These are phyloP conservation scores for Babjeviella inositovora DNA, from an alignment of 805 yeast genomes.

Conservation along the genomic window DNA sequence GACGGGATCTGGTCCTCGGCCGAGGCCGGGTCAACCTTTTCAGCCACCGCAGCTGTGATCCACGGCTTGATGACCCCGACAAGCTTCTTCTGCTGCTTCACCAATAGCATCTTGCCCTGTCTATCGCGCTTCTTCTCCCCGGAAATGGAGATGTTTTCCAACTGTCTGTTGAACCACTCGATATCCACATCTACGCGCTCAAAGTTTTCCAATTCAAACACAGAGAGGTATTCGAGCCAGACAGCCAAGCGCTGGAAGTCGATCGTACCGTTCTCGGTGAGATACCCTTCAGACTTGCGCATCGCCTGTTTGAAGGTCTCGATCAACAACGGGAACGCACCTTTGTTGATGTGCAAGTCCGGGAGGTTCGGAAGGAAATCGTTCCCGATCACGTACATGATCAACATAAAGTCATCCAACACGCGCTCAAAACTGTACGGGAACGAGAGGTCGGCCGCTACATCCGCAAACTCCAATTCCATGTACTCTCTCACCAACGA, in stretches of 20 bases:
- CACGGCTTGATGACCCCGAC: slow-evolving; percentile 41
- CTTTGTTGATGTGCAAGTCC: slow-evolving; percentile 82
- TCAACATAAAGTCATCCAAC: slow-evolving; percentile 82
- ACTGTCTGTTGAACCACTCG: slow-evolving; percentile 80
- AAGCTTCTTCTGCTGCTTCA: slow-evolving; percentile 62
- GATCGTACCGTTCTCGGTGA: slow-evolving; percentile 71
- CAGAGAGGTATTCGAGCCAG: slow-evolving; percentile 64
- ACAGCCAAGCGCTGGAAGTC: slow-evolving; percentile 54
- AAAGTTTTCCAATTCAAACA: slow-evolving; percentile 74
- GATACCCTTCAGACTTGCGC: slow-evolving; percentile 62
- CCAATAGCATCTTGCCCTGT: slow-evolving; percentile 44
- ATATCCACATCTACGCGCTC: slow-evolving; percentile 75
- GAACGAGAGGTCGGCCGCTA: slow-evolving; percentile 47
- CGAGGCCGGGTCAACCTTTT: slow-evolving; percentile 7
- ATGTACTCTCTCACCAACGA: slow-evolving; percentile 83
- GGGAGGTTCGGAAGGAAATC: slow-evolving; percentile 97
- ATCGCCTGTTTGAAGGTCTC: slow-evolving; percentile 78
- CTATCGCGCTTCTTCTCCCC: slow-evolving; percentile 58
- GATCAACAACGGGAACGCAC: slow-evolving; percentile 88
- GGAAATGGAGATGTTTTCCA: slow-evolving; percentile 60
- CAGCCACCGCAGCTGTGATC: slow-evolving; percentile 17
- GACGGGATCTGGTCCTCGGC: slow-evolving; percentile 15
- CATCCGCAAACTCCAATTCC: slow-evolving; percentile 66
- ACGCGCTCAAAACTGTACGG: slow-evolving; percentile 76
- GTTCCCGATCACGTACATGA: slow-evolving; percentile 91